Evolutionary conservation across 2,329 filamentous ascomycete species (phyloP).

Genomic region (Cryphonectria carpinicola): DNA sequence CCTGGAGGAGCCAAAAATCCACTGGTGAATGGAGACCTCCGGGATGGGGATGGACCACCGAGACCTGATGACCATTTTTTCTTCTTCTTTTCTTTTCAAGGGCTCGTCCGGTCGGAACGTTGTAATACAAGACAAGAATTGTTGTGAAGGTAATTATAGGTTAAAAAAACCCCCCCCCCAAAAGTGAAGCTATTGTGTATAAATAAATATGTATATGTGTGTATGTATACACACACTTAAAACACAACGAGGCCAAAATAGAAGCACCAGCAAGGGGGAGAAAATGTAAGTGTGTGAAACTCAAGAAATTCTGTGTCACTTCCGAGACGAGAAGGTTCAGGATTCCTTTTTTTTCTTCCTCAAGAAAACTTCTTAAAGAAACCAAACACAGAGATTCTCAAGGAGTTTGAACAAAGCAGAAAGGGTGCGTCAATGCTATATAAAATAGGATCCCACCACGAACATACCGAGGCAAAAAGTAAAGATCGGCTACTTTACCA

Average conservation of each 20-base stretch:
- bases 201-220: too few relatives aligned
- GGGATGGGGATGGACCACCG: slow-evolving; percentile 51
- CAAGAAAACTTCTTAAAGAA: not conserved
- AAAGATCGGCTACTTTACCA: not conserved
- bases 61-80: slow-evolving; percentile 51
- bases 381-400: not conserved
- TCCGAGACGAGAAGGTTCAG: not conserved
- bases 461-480: not conserved
- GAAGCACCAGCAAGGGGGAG: not conserved
- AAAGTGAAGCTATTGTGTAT: not conserved
- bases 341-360: not conserved
- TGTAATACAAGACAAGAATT: not conserved
- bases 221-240: not conserved
- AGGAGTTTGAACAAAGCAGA: not conserved
- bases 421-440: not conserved
- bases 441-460: not conserved
- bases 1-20: slow-evolving; percentile 56
- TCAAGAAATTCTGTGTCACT: not conserved
- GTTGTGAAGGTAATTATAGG: not conserved
- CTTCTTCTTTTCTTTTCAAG: too few relatives aligned
- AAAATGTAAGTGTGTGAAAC: not conserved
- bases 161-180: not conserved
- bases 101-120: not conserved
- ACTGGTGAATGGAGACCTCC: slow-evolving; percentile 56
- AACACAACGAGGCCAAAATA: not conserved